Evolutionary conservation across 345 rosid species (phyloP).

Genomic region (Atalantia buxifolia): DNA sequence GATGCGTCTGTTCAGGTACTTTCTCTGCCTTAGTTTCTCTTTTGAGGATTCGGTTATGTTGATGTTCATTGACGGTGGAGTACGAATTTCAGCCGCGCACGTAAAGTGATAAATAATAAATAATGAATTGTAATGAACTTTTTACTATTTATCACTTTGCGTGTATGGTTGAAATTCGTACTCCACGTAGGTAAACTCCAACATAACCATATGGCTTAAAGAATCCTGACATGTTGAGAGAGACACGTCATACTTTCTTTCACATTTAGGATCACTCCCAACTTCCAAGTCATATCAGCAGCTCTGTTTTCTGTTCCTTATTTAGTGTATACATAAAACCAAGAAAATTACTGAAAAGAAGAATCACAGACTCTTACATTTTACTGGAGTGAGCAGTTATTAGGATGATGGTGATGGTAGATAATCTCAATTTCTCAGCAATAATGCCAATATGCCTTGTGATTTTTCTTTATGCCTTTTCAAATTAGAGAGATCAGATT

Average conservation of each 20-base stretch:
- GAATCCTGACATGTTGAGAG: background rate
- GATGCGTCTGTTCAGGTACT: slow-evolving; percentile 32
- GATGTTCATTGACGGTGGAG: no score
- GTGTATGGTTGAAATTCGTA: no score
- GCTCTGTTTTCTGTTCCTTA: background rate
- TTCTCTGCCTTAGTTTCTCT: background rate
- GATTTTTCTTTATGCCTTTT: background rate
- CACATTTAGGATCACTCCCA: background rate
- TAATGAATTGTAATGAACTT: no score
- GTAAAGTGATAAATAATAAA: no score
- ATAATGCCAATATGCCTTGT: background rate
- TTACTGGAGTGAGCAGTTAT: background rate
- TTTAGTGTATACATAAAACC: background rate
- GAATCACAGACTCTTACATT: background rate
- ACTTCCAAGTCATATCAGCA: background rate
- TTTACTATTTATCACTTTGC: no score
- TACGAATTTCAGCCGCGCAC: no score
- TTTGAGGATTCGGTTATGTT: background rate
- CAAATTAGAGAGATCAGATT: background rate
- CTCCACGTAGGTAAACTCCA: no score
- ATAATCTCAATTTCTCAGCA: background rate
- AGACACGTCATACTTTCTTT: background rate
- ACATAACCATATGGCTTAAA: background rate
- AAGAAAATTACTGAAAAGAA: background rate
- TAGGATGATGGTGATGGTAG: background rate